Evolutionary conservation across 2,329 filamentous ascomycete genomes (phyloP).

Genomic region (Diaporthe citri): DNA sequence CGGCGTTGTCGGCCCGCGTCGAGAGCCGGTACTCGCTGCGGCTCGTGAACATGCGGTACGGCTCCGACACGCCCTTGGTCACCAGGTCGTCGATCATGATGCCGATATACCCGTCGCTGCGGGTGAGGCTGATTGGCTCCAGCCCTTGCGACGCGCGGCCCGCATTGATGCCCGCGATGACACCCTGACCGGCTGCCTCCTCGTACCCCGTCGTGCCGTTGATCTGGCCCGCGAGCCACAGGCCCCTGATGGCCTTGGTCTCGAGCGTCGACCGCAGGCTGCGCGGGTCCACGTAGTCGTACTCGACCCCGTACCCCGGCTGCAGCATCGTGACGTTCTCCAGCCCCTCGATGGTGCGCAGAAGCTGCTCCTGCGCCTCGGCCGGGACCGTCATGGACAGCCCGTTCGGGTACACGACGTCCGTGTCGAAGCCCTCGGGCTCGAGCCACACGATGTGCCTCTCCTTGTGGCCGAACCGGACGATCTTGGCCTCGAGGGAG

Average conservation of each 20-base stretch:
- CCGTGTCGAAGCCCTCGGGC: slow-evolving; percentile 91
- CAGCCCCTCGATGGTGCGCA: slow-evolving; percentile 89
- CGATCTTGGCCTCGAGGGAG: slow-evolving; percentile 93
- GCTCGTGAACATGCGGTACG: slow-evolving; percentile 98
- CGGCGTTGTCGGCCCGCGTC: slow-evolving; percentile 92
- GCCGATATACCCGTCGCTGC: slow-evolving; percentile 95
- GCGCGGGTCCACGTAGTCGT: slow-evolving; percentile 97
- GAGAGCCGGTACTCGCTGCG: slow-evolving; percentile 96
- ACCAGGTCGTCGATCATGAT: slow-evolving; percentile 99
- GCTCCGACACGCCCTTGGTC: slow-evolving; percentile 96
- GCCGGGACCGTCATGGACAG: slow-evolving; percentile 96
- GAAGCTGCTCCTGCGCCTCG: slow-evolving; percentile 84
- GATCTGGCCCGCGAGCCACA: slow-evolving; percentile 96
- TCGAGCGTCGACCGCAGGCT: slow-evolving; percentile 90
- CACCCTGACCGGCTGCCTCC: slow-evolving; percentile 93
- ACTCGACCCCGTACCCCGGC: slow-evolving; percentile 96
- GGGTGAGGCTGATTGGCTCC: slow-evolving; percentile 75
- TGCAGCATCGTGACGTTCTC: slow-evolving; percentile 94
- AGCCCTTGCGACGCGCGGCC: slow-evolving; percentile 81
- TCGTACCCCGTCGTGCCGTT: slow-evolving; percentile 99
- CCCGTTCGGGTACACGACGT: slow-evolving; percentile 95
- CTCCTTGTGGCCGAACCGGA: slow-evolving; percentile 85
- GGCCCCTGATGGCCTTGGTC: slow-evolving; percentile 88
- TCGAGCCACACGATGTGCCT: slow-evolving; percentile 96
- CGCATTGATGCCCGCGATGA: slow-evolving; percentile 94